phyloP scores from a whole-genome alignment of 805 yeast genomes.

The Starmera dryadoides region DNA sequence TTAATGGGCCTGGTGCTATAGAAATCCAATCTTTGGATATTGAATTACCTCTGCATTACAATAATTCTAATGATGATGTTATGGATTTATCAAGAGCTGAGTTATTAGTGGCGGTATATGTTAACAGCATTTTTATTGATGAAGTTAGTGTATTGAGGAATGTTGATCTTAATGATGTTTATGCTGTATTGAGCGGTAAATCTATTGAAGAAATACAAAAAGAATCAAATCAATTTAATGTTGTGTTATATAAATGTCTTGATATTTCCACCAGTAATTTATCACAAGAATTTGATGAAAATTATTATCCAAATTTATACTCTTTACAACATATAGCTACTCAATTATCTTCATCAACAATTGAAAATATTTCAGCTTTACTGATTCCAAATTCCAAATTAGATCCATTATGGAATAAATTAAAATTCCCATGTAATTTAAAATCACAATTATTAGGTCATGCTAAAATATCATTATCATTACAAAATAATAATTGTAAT shows the following conservation, averaged over 20 bases:
- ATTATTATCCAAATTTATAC: neutral
- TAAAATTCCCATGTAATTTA: conserved; percentile 21
- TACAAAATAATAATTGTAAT: conserved; percentile 6
- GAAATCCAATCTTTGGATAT: neutral
- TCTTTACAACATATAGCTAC: neutral
- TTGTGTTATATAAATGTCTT: neutral
- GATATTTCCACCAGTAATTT: neutral
- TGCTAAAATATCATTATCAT: conserved; percentile 1
- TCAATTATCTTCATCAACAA: neutral
- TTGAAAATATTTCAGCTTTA: conserved; percentile 10
- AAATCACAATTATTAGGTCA: conserved; percentile 1
- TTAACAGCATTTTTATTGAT: conserved; percentile 5
- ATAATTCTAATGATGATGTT: too few species aligned
- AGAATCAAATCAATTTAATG: neutral
- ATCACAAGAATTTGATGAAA: neutral
- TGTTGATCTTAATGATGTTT: neutral
- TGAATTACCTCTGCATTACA: conserved; percentile 3
- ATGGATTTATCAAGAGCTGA: conserved; percentile 10
- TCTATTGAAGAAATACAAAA: neutral
- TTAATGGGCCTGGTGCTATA: neutral
- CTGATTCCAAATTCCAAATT: conserved; percentile 23
- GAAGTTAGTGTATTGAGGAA: neutral
- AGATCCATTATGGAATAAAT: conserved; percentile 28
- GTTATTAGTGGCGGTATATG: conserved; percentile 6
- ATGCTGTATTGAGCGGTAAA: neutral